A percentile compares a stretch with the other conserved stretches of the same genome.
Evolutionary conservation across 352 stramenopile species (phyloP).

Genomic region (Phytopythium cucurbitacearum): DNA sequence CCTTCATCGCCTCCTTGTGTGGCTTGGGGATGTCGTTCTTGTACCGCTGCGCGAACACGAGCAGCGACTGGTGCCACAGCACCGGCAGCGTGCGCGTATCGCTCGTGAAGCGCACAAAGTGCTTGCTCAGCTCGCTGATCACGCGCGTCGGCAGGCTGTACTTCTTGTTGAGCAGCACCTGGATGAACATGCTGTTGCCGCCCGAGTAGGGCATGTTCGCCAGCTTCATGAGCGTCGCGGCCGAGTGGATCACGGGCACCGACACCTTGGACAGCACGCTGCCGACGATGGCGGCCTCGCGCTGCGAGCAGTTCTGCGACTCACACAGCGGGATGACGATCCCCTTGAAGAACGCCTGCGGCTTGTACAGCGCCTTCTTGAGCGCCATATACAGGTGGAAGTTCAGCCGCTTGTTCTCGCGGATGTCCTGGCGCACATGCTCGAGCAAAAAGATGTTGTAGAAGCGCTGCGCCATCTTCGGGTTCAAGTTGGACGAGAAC

Average conservation of each 20-base stretch:
- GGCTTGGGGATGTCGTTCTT: slow-evolving; percentile 96
- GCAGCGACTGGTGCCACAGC: slow-evolving; percentile 98
- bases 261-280: slow-evolving; percentile 97
- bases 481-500: slow-evolving; percentile 99
- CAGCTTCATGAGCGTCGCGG: slow-evolving; percentile 98
- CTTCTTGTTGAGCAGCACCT: slow-evolving; percentile 99
- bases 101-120: slow-evolving; percentile 94
- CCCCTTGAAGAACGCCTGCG: slow-evolving; percentile 99
- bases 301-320: slow-evolving; percentile 92
- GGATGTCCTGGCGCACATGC: slow-evolving; percentile 96
- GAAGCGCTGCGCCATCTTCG: slow-evolving; percentile 99
- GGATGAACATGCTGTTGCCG: slow-evolving; percentile 98
- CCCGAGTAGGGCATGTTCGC: slow-evolving; percentile 95
- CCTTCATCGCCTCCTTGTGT: slow-evolving; percentile 93
- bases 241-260: slow-evolving; percentile 98
- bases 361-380: slow-evolving; percentile 99
- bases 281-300: slow-evolving; percentile 97
- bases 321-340: slow-evolving; percentile 98
- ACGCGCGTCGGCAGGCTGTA: slow-evolving; percentile 98
- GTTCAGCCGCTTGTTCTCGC: slow-evolving; percentile 97
- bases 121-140: slow-evolving; percentile 93
- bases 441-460: slow-evolving; percentile 98
- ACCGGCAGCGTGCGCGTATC: slow-evolving; percentile 91
- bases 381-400: slow-evolving; percentile 99
- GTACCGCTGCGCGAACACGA: slow-evolving; percentile 98